Percentiles rank a stretch among this genome's conserved stretches.
Evolutionary conservation across 2,329 filamentous ascomycete species (phyloP).

Genomic region (Acrocalymma vagum): DNA sequence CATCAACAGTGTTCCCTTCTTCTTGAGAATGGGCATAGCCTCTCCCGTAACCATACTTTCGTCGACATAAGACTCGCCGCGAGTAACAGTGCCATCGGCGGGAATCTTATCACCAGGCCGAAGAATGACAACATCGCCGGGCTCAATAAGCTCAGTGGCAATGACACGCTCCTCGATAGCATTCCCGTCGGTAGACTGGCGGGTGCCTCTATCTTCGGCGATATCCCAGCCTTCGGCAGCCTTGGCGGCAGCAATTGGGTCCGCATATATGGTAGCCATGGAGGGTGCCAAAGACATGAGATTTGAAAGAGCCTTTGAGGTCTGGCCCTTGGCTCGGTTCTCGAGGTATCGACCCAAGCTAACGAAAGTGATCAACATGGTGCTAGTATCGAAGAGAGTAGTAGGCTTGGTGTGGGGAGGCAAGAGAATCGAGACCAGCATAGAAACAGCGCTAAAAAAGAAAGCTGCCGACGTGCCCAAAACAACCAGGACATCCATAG

Average conservation of each 20-base stretch:
- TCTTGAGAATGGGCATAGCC: constrained; percentile 93
- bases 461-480: constrained; percentile 94
- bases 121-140: constrained; percentile 91
- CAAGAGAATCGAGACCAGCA: constrained; percentile 81
- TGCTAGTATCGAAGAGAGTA: constrained; percentile 96
- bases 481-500: constrained; percentile 97
- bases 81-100: constrained; percentile 85
- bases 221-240: constrained; percentile 80
- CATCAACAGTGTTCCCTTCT: constrained; percentile 79
- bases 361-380: constrained; percentile 97
- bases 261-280: constrained; percentile 95
- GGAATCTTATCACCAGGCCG: constrained; percentile 97
- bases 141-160: constrained; percentile 91
- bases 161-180: constrained; percentile 85
- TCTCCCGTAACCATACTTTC: constrained; percentile 99
- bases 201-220: constrained; percentile 53
- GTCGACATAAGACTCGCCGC: constrained; percentile 91
- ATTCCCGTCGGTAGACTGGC: constrained; percentile 59
- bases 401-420: constrained; percentile 80
- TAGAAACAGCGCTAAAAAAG: constrained; percentile 90
- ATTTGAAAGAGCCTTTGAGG: constrained; percentile 88
- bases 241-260: constrained; percentile 93
- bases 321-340: constrained; percentile 95
- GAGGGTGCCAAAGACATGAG: constrained; percentile 97
- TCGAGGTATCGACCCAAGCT: constrained; percentile 90